A percentile compares a stretch with the other conserved stretches of the same genome.
These are phyloP conservation scores for Pseudogymnoascus sp. DNA, from an alignment of 2,329 filamentous ascomycete species.

Conservation along the genomic window DNA sequence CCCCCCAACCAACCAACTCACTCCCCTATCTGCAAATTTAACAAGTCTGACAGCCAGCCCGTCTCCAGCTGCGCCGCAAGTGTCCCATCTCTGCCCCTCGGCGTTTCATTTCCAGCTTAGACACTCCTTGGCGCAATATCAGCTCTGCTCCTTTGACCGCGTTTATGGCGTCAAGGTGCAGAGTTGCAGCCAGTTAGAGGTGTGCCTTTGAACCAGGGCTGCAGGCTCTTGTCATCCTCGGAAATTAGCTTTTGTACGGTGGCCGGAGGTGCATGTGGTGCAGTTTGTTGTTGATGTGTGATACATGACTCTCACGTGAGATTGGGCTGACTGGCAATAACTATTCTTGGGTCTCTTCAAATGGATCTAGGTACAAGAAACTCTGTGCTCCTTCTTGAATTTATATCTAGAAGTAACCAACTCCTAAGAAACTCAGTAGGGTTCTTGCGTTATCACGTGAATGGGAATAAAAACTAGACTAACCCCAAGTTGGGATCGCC, in stretches of 20 bases:
- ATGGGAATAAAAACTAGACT: not conserved
- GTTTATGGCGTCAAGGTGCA: constrained; percentile 4
- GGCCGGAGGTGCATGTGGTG: not conserved
- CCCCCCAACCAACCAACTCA: not conserved
- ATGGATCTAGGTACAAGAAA: not conserved
- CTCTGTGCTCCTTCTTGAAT: not conserved
- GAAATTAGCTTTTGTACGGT: not conserved
- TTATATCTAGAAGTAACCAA: too few relatives aligned
- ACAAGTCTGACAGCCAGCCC: not conserved
- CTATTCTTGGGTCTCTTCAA: not conserved
- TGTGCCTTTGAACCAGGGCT: not conserved
- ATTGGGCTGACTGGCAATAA: not conserved
- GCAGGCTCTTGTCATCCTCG: not conserved
- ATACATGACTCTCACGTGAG: not conserved
- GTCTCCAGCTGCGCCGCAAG: not conserved
- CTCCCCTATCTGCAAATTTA: not conserved
- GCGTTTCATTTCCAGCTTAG: not conserved
- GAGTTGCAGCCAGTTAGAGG: not conserved
- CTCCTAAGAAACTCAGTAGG: not conserved
- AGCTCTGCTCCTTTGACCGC: not conserved
- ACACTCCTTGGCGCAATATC: not conserved
- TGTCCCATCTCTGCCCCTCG: not conserved
- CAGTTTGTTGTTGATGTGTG: not conserved
- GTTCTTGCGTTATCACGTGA: not conserved
- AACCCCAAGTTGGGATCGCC: not conserved